These are phyloP conservation scores for Spongospora subterranea DNA, from an alignment of 208 protist species.

Conservation along the genomic window DNA sequence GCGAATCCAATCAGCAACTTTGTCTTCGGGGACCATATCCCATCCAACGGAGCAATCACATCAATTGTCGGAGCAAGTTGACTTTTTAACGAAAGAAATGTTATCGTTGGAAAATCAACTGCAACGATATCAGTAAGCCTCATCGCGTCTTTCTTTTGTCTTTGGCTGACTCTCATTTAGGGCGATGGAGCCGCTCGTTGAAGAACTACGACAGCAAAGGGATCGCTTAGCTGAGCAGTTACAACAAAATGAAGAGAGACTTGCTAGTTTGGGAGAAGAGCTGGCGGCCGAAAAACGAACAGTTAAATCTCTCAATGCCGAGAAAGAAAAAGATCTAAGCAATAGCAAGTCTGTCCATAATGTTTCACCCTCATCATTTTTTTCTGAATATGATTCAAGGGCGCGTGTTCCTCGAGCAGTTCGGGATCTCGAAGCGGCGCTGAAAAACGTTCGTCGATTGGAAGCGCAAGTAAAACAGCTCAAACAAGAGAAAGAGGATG, in stretches of 20 bases:
- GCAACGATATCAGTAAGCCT: not conserved
- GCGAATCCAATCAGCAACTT: not conserved
- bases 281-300: not conserved
- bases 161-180: not conserved
- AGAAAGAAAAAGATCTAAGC: not conserved
- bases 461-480: slow-evolving; percentile 1
- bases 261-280: not conserved
- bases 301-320: not conserved
- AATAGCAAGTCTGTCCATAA: slow-evolving; percentile 9
- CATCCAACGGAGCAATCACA: not conserved
- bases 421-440: slow-evolving; percentile 19
- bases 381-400: not conserved
- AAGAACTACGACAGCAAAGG: not conserved
- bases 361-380: not conserved
- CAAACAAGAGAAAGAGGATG: not conserved
- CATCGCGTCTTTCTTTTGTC: not conserved
- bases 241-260: not conserved
- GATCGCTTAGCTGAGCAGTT: not conserved
- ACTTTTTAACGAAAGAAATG: slow-evolving; percentile 50
- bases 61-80: slow-evolving; percentile 16
- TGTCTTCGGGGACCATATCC: not conserved
- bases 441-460: not conserved
- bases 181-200: slow-evolving; percentile 29
- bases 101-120: not conserved
- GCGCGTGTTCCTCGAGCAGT: slow-evolving; percentile 15